phyloP scores from a whole-genome alignment of 805 yeast species.

The Schizosaccharomyces cryophilus region DNA sequence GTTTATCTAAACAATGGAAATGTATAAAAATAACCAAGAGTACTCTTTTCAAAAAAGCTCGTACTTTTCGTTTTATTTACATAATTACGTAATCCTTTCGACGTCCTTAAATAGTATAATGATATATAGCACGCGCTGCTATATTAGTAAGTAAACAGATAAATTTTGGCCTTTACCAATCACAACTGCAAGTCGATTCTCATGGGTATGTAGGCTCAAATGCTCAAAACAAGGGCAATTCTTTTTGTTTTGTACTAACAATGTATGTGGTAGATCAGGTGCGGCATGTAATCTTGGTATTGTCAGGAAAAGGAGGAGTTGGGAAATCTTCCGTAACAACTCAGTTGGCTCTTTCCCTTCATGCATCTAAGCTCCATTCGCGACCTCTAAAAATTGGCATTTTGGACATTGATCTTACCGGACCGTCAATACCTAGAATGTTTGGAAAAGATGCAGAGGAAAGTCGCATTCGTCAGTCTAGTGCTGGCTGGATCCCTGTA shows the following conservation, averaged over 20 bases:
- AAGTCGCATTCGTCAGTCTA: slow-evolving; percentile 24
- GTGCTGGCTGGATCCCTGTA: slow-evolving; percentile 86
- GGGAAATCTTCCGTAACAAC: slow-evolving; percentile 93
- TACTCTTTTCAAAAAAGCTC: too few species aligned
- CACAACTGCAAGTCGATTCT: neutral
- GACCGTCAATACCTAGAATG: slow-evolving; percentile 91
- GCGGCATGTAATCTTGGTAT: slow-evolving; percentile 53
- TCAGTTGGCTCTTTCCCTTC: slow-evolving; percentile 66
- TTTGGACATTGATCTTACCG: slow-evolving; percentile 81
- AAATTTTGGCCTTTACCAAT: neutral
- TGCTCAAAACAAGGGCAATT: too few species aligned
- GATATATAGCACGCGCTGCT: neutral
- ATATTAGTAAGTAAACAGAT: neutral
- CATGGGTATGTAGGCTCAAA: neutral
- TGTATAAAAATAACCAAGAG: too few species aligned
- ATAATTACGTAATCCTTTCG: too few species aligned
- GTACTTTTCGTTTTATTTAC: too few species aligned
- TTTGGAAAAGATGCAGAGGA: slow-evolving; percentile 53
- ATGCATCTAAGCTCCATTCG: slow-evolving; percentile 4
- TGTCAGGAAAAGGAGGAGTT: slow-evolving; percentile 93
- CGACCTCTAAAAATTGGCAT: slow-evolving; percentile 49
- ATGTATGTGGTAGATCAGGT: slow-evolving; percentile 17
- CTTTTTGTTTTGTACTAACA: neutral
- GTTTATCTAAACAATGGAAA: too few species aligned
- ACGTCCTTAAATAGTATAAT: too few species aligned